Evolutionary conservation across 1,139 yeast genomes (phyloP).

Genomic region (Geotrichum citri-aurantii): DNA sequence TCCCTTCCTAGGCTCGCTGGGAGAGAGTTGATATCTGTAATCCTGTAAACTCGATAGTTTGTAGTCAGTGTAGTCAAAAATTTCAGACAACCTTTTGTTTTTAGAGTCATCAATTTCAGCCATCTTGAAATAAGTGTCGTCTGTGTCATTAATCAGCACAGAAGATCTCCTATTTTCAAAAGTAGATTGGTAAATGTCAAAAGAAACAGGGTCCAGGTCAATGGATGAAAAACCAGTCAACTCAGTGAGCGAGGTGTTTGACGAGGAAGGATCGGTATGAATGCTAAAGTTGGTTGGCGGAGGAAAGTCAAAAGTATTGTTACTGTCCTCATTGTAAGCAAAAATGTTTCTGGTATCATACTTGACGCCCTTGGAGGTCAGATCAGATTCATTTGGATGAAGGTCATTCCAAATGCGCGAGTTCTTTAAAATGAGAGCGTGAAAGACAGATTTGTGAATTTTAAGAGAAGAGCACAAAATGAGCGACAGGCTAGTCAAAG

Average conservation of each 20-base stretch:
- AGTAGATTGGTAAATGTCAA: background rate
- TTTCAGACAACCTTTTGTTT: conserved; percentile 1
- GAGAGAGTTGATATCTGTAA: conserved; percentile 2
- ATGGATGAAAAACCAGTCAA: conserved; percentile 1
- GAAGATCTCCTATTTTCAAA: background rate
- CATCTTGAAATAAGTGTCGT: background rate
- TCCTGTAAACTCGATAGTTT: conserved; percentile 1
- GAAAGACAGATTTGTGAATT: conserved; percentile 24
- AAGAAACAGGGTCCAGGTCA: conserved; percentile 6
- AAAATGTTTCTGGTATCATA: conserved; percentile 10
- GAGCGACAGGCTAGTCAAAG: conserved; percentile 29
- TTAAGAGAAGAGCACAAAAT: conserved; percentile 34
- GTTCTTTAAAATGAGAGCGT: conserved; percentile 20
- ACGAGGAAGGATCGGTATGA: background rate
- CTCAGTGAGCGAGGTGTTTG: conserved; percentile 7
- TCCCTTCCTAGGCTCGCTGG: background rate
- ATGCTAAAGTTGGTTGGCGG: background rate
- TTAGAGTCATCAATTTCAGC: background rate
- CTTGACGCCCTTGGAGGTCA: conserved; percentile 22
- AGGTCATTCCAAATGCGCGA: conserved; percentile 26
- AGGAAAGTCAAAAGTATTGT: background rate
- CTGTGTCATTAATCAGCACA: background rate
- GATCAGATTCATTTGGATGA: conserved; percentile 15
- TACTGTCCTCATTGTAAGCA: conserved; percentile 6
- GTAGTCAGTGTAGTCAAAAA: conserved; percentile 3